Percentiles rank a stretch among this genome's conserved stretches.
phyloP scores from a whole-genome alignment of 257 asterid genomes.

The Scutellaria galericulata region DNA sequence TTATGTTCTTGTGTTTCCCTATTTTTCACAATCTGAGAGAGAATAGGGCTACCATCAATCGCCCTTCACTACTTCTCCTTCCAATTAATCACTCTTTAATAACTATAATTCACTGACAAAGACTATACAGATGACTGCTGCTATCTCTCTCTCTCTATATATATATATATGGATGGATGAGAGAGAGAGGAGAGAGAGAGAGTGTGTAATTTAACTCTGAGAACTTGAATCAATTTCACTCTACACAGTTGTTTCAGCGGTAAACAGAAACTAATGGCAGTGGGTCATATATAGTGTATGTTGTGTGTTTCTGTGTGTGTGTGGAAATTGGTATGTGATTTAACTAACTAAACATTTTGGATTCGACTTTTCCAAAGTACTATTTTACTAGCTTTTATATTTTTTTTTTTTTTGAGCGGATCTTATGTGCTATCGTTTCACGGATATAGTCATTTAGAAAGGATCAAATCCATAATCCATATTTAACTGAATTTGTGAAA shows the following conservation, averaged over 20 bases:
- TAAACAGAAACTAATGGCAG: slow-evolving; percentile 38
- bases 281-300: slow-evolving; percentile 51
- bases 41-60: slow-evolving; percentile 44
- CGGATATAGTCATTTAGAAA: no score
- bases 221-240: slow-evolving; percentile 32
- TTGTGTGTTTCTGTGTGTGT: slow-evolving; percentile 31
- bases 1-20: no score
- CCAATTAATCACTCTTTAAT: no score
- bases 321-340: background rate
- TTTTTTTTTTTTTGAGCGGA: no score
- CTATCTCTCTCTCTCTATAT: no score
- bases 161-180: slow-evolving; percentile 1
- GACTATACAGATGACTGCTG: background rate
- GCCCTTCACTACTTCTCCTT: slow-evolving; percentile 42
- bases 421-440: no score
- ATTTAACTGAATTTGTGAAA: no score
- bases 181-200: background rate
- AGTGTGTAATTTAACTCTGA: background rate
- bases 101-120: no score
- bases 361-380: no score
- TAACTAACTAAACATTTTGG: background rate
- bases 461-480: no score
- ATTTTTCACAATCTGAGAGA: slow-evolving; percentile 11
- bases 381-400: no score
- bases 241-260: slow-evolving; percentile 27